Evolutionary conservation across 1,284 basidiomycete genomes (phyloP).

Genomic region (Papiliotrema nemorosa): DNA sequence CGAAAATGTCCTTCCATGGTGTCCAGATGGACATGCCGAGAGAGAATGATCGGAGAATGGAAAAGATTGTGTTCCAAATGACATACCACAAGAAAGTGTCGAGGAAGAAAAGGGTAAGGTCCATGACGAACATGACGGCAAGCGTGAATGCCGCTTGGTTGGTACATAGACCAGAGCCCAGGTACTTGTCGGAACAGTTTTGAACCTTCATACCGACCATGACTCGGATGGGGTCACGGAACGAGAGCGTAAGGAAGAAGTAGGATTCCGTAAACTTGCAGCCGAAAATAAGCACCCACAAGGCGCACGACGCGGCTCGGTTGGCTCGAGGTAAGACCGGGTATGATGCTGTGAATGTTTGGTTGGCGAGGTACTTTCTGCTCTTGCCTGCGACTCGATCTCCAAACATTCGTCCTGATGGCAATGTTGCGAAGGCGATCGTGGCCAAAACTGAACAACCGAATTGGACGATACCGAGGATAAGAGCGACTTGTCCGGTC

Average conservation of each 20-base stretch:
- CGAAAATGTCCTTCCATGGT: slow-evolving; percentile 93
- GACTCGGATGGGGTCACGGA: slow-evolving; percentile 79
- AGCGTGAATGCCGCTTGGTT: slow-evolving; percentile 90
- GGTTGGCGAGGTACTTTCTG: slow-evolving; percentile 88
- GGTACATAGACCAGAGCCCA: slow-evolving; percentile 72
- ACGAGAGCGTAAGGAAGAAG: slow-evolving; percentile 92
- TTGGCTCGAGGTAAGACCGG: slow-evolving; percentile 61
- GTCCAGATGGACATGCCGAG: slow-evolving; percentile 95
- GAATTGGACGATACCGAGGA: slow-evolving; percentile 89
- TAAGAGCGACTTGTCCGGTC: slow-evolving; percentile 62
- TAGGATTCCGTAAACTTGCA: slow-evolving; percentile 94
- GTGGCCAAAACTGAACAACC: slow-evolving; percentile 78
- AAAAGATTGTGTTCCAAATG: slow-evolving; percentile 95
- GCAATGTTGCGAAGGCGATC: slow-evolving; percentile 76
- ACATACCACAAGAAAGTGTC: slow-evolving; percentile 93
- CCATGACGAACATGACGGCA: slow-evolving; percentile 95
- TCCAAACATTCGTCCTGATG: slow-evolving; percentile 84
- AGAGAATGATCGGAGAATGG: slow-evolving; percentile 81
- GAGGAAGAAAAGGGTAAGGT: slow-evolving; percentile 88
- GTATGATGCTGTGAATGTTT: slow-evolving; percentile 94
- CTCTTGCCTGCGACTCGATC: slow-evolving; percentile 90
- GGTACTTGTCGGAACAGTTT: slow-evolving; percentile 75
- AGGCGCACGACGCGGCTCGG: slow-evolving; percentile 67
- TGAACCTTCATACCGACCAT: slow-evolving; percentile 93
- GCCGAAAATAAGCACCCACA: slow-evolving; percentile 87